phyloP scores from a whole-genome alignment of 176 grass and related monocot species.

The Juncus inflexus region DNA sequence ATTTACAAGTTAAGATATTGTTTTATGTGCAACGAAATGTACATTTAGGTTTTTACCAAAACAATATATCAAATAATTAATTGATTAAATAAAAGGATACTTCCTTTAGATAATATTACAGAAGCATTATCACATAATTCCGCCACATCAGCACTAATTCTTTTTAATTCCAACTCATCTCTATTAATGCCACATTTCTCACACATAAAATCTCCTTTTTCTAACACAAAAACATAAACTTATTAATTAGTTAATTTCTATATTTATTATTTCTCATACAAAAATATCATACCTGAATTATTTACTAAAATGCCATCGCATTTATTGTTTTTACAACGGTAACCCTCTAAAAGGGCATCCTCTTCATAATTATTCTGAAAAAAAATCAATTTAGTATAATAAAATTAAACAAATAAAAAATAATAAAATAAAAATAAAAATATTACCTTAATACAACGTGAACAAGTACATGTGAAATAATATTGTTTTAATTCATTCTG shows the following conservation, averaged over 20 bases:
- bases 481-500: conserved; percentile 79
- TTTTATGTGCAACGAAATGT: conserved; percentile 6
- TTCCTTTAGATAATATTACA: conserved; percentile 41
- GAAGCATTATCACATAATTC: conserved; percentile 52
- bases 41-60: background rate
- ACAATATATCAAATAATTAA: background rate
- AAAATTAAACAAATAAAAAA: background rate
- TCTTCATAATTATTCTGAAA: conserved; percentile 38
- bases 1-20: conserved; percentile 28
- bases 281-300: conserved; percentile 43
- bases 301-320: conserved; percentile 59
- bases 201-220: conserved; percentile 51
- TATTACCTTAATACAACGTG: conserved; percentile 62
- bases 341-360: conserved; percentile 61
- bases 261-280: background rate
- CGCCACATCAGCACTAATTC: conserved; percentile 40
- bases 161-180: conserved; percentile 55
- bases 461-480: conserved; percentile 76
- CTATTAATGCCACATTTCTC: conserved; percentile 67
- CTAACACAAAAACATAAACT: conserved; percentile 39
- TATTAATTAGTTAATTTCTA: background rate
- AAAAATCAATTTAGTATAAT: conserved; percentile 28
- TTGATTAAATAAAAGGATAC: conserved; percentile 67
- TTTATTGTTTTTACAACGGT: conserved; percentile 60
- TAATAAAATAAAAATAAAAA: background rate